Conservation (phyloP, 1,284 basidiomycete species). For the Peniophora sp. region DNA sequence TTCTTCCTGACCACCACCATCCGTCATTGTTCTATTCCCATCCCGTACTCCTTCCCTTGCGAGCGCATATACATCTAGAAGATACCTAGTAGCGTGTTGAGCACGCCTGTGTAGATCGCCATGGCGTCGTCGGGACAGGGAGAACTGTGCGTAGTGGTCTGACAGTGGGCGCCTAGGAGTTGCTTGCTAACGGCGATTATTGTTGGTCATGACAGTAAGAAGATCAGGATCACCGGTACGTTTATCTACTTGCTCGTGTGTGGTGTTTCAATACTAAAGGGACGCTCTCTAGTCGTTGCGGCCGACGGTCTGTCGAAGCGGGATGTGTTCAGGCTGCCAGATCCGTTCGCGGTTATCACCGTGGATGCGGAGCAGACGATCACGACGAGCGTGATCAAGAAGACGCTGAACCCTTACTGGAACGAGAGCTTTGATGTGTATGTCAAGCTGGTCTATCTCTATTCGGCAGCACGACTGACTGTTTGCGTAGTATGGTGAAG, state of each 20-base stretch:
- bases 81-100: no score
- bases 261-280: neutral
- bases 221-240: constrained; percentile 30
- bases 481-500: constrained; percentile 62
- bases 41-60: no score
- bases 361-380: constrained; percentile 95
- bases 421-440: constrained; percentile 92
- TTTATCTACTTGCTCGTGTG: neutral
- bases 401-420: constrained; percentile 87
- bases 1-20: no score
- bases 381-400: constrained; percentile 82
- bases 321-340: constrained; percentile 87
- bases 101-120: neutral
- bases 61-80: no score
- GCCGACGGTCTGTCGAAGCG: constrained; percentile 86
- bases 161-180: neutral
- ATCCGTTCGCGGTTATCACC: constrained; percentile 94
- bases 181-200: neutral
- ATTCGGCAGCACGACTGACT: neutral
- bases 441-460: constrained; percentile 16
- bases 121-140: constrained; percentile 10
- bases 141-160: constrained; percentile 9
- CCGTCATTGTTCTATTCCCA: no score
- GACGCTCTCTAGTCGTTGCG: constrained; percentile 59
- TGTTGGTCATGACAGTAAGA: constrained; percentile 19